These are phyloP conservation scores for Ophiocytium majus DNA, from an alignment of 352 stramenopile genomes.

Conservation along the genomic window DNA sequence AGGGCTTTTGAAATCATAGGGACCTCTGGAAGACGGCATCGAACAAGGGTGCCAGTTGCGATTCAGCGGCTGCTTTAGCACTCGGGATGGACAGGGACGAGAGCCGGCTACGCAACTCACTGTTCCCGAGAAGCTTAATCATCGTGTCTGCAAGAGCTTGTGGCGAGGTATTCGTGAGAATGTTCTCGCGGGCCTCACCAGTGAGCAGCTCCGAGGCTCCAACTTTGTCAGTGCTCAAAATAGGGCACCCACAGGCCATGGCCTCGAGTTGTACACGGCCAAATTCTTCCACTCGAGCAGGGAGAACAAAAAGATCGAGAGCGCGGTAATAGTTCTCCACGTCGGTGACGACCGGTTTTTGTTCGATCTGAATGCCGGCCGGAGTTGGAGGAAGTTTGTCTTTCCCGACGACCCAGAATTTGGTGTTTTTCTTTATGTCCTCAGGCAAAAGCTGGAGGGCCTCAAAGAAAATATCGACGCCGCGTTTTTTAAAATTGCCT, in stretches of 20 bases:
- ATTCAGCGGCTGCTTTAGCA: no score
- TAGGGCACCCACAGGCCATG: neutral
- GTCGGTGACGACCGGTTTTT: neutral
- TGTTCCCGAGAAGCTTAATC: no score
- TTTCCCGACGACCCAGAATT: neutral
- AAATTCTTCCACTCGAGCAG: neutral
- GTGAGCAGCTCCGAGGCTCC: neutral
- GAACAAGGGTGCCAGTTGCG: no score
- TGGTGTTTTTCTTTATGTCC: neutral
- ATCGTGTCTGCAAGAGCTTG: no score
- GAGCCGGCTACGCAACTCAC: no score
- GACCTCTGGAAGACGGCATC: no score
- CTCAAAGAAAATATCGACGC: neutral
- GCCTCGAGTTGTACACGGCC: neutral
- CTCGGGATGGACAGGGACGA: no score
- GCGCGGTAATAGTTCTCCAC: neutral
- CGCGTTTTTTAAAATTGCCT: conserved; percentile 8
- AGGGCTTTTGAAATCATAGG: no score
- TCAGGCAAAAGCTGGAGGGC: neutral
- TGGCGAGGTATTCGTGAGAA: no score
- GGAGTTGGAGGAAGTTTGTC: no score
- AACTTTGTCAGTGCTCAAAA: neutral
- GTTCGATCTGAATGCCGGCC: no score
- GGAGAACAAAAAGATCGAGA: neutral
- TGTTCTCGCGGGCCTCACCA: neutral